Base-by-base conservation (phyloP, 2,329 filamentous ascomycete species). In the Lachnellula cervina region DNA sequence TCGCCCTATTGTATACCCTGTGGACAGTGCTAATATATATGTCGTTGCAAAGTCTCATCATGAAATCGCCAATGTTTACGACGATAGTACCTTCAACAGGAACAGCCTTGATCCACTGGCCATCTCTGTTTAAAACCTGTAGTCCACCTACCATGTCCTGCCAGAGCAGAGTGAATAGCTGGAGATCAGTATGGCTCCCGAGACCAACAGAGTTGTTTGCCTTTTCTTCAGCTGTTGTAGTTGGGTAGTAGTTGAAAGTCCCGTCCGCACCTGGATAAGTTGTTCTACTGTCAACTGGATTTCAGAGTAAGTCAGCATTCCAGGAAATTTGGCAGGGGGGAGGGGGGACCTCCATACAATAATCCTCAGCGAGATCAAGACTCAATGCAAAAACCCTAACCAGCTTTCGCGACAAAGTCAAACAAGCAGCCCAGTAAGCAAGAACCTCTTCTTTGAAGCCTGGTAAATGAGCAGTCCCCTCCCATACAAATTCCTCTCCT, bases 301-400 rank as follows among this genome's bases (percentile, higher is more conserved):
- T 2, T n/a, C 16, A 17, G 7, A 42, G 38, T 17, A n/a, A 17
- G 38, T 42, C 38, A 42, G 38, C 38, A 42, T 42, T 42, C 6
- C 3, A 6, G 5, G 17, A 6, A n/a, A 6, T 19, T 4, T 19
- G 6, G 8, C 17, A 0, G 14, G 38, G 38, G 38, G 38, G 38
- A 42, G 8, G 2, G 1, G 37, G 37, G 28, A 32, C 7, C 7
- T 17, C 17, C 38, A 19, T 42, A 42, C 38, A 84, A 53, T 79
- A 78, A 35, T 74, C 64, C 62, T 85, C 81, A 0, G 76, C 72
- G 3, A 84, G 69, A 11, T 75, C 74, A 2, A 85, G 71, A 4
- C 76, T 77, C 2, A 86, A 70, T 0, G 82, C 81, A 61, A 86
- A 82, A 6, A 76, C 69, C 4, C 72, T 71, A 2, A 80, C 74